phyloP scores from a whole-genome alignment of 2,329 filamentous ascomycete genomes.

The Thermothelomyces thermophilus region DNA sequence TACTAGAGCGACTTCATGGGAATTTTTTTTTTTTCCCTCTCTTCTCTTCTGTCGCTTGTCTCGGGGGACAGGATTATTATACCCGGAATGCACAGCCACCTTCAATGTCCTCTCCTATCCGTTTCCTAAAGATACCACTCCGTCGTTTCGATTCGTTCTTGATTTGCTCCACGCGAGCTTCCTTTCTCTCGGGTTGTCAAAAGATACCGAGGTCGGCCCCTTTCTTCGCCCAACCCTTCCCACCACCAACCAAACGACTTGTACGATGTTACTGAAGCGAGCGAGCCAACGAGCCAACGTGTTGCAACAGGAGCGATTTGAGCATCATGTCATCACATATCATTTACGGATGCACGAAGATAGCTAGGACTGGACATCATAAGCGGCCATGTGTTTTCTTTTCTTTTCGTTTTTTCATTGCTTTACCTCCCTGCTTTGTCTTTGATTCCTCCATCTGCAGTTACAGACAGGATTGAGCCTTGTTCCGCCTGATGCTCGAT shows the following conservation, averaged over 20 bases:
- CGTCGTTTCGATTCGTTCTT: conserved; percentile 10
- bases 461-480: neutral
- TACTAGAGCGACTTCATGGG: conserved; percentile 31
- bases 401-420: no score
- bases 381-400: neutral
- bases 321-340: neutral
- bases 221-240: neutral
- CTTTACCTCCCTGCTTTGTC: neutral
- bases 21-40: conserved; percentile 22
- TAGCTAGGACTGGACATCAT: neutral
- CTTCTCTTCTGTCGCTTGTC: no score
- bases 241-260: conserved; percentile 6
- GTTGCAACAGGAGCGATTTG: conserved; percentile 5
- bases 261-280: conserved; percentile 13
- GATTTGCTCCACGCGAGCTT: neutral
- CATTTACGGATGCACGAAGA: neutral
- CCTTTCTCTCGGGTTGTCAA: neutral
- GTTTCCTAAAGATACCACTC: conserved; percentile 20
- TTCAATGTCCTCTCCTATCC: neutral
- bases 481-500: no score
- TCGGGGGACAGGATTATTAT: neutral
- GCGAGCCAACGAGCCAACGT: conserved; percentile 1
- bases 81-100: neutral
- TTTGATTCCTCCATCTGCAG: neutral
- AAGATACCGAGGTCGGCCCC: neutral